Conservation (phyloP, 768 basidiomycete species). For the Macrolepiota fuliginosa region DNA sequence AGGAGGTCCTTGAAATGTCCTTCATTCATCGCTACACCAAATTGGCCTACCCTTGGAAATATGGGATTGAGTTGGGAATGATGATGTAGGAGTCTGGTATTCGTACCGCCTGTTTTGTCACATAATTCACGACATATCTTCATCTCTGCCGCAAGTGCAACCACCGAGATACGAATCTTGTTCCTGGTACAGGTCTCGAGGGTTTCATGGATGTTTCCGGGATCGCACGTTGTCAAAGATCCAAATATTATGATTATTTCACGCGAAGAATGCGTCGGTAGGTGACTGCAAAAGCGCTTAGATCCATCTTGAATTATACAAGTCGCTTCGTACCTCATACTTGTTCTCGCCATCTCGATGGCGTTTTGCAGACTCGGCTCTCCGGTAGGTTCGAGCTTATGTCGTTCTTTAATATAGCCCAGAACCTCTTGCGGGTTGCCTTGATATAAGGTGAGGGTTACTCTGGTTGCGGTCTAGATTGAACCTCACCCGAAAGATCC, state of each 20-base stretch:
- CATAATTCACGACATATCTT: conserved; percentile 93
- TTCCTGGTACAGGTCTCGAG: conserved; percentile 80
- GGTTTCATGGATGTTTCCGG: conserved; percentile 94
- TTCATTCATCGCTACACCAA: conserved; percentile 98
- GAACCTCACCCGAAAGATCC: conserved; percentile 83
- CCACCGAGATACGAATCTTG: conserved; percentile 88
- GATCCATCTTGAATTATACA: conserved; percentile 5
- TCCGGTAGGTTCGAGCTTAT: conserved; percentile 85
- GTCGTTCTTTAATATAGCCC: conserved; percentile 77
- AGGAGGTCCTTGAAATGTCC: conserved; percentile 94
- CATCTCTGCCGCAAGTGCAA: conserved; percentile 96
- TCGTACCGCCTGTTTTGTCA: conserved; percentile 87
- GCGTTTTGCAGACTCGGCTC: conserved; percentile 97
- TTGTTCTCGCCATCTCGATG: conserved; percentile 93
- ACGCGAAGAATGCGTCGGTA: conserved; percentile 96
- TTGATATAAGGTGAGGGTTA: neutral
- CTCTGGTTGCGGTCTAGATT: neutral
- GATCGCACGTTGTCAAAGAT: conserved; percentile 94
- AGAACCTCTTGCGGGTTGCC: conserved; percentile 93
- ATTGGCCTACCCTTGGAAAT: conserved; percentile 53
- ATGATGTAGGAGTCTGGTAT: neutral
- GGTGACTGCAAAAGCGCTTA: conserved; percentile 56
- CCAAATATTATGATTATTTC: conserved; percentile 95
- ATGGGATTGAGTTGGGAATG: conserved; percentile 6
- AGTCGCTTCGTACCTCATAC: conserved; percentile 68